Base-by-base conservation (phyloP, 768 basidiomycete species). In the Leccinellum luteum region DNA sequence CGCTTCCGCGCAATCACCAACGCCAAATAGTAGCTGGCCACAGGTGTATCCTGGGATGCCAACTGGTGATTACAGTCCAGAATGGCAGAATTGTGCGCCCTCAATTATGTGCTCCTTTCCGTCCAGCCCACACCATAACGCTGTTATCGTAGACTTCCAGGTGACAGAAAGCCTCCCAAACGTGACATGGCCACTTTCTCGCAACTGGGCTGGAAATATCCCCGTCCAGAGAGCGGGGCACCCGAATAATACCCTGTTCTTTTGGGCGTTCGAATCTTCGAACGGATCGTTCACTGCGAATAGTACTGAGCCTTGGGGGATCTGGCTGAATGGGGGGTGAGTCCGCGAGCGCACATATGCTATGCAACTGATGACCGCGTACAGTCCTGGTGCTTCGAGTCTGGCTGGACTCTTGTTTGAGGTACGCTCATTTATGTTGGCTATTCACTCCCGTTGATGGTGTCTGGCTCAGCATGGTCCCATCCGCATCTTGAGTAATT, bases 321-420 rank as follows among this genome's bases (percentile, higher is more conserved):
- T 89, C 35, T 89, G 86, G 86, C 71, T 89, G 15, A 87, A 86
- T 60, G 87, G 86, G 69, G 86, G 85, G 84, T 84, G 63, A 48
- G 81, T 60, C 10, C 21, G 19, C 13, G 25, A 4, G 17, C 43
- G 5, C 13, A 34, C 21, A 28, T 21, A 28, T n/a, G 4, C 9
- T n/a, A 12, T 48, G 9, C 4, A n/a, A 10, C 49, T 55, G 10
- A 57, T 15, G 10, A 13, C 30, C 35, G 14, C 52, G 32, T 17
- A 2, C 55, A 78, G 87, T 21, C 87, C 87, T 4, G 88, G 87
- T 9, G 82, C 83, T 2, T 89, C 88, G 6, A 86, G 86, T 67
- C 71, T 89, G 69, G 68, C 78, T 44, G 86, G 86, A 13, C 68
- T 84, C 55, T 75, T 86, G 59, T 79, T 85, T 51, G 87, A 87